Evolutionary conservation across 306 rosid genomes (phyloP).

Genomic region (Vicia sativa): DNA sequence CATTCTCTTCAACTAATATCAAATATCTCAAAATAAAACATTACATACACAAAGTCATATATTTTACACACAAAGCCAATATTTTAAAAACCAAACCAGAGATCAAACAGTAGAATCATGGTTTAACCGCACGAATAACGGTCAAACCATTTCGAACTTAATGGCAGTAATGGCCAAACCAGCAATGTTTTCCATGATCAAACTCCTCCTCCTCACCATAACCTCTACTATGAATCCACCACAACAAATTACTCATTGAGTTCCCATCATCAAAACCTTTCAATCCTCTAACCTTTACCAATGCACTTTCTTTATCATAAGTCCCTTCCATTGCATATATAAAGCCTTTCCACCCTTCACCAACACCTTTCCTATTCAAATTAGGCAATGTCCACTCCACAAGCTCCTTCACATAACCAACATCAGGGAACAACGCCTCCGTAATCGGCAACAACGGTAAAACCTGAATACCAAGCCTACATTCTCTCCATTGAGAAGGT

Average conservation of each 20-base stretch:
- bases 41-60: not conserved
- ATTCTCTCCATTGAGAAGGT: conserved; percentile 73
- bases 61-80: not conserved
- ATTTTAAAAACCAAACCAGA: not conserved
- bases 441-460: conserved; percentile 60
- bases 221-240: conserved; percentile 85
- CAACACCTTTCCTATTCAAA: conserved; percentile 63
- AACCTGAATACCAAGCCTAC: conserved; percentile 82
- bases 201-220: conserved; percentile 37
- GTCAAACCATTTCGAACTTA: not conserved
- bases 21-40: not conserved
- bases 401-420: conserved; percentile 62
- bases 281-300: conserved; percentile 50
- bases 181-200: conserved; percentile 37
- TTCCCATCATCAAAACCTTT: conserved; percentile 73
- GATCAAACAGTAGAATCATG: no score
- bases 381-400: conserved; percentile 71
- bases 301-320: conserved; percentile 60
- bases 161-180: conserved; percentile 43
- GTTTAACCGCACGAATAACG: not conserved
- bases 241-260: conserved; percentile 66
- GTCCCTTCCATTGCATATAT: conserved; percentile 70
- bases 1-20: not conserved
- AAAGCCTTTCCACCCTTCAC: conserved; percentile 83
- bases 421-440: conserved; percentile 43